Conservation (phyloP, 2,329 filamentous ascomycete species). For the Ceratocystis destructans region DNA sequence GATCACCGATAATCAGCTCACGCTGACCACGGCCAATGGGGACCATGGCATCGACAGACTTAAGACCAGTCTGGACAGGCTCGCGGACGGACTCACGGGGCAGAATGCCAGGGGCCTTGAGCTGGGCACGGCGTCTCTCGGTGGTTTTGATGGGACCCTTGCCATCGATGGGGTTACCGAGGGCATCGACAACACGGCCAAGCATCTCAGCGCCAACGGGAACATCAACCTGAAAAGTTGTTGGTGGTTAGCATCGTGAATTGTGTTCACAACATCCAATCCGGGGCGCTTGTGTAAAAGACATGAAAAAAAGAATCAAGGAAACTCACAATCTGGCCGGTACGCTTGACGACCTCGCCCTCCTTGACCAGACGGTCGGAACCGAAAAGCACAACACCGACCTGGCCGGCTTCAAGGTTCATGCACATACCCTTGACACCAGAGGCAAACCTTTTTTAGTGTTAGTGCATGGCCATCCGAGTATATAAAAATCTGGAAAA, state of each 20-base stretch:
- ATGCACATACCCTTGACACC: constrained; percentile 99
- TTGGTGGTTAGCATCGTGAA: constrained; percentile 10
- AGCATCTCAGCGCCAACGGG: constrained; percentile 87
- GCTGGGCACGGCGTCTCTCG: constrained; percentile 87
- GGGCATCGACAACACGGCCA: constrained; percentile 94
- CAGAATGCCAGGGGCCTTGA: constrained; percentile 98
- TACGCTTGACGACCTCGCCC: constrained; percentile 99
- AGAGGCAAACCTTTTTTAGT: constrained; percentile 68
- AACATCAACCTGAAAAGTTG: constrained; percentile 65
- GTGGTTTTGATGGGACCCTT: constrained; percentile 93
- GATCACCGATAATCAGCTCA: constrained; percentile 99
- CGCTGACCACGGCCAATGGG: constrained; percentile 99
- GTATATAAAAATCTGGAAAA: constrained; percentile 25
- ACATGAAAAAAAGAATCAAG: no score
- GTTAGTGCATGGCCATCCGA: background rate
- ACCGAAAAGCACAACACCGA: constrained; percentile 99
- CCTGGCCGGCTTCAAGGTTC: constrained; percentile 99
- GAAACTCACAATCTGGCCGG: constrained; percentile 84
- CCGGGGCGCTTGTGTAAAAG: no score
- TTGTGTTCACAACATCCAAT: background rate
- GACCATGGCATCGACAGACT: constrained; percentile 99
- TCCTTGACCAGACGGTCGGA: constrained; percentile 99
- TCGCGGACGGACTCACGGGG: constrained; percentile 94
- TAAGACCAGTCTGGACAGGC: constrained; percentile 98
- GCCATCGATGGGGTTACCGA: constrained; percentile 98